Conservation (phyloP, 2,329 filamentous ascomycete species). For the Colletotrichum endophyticum region DNA sequence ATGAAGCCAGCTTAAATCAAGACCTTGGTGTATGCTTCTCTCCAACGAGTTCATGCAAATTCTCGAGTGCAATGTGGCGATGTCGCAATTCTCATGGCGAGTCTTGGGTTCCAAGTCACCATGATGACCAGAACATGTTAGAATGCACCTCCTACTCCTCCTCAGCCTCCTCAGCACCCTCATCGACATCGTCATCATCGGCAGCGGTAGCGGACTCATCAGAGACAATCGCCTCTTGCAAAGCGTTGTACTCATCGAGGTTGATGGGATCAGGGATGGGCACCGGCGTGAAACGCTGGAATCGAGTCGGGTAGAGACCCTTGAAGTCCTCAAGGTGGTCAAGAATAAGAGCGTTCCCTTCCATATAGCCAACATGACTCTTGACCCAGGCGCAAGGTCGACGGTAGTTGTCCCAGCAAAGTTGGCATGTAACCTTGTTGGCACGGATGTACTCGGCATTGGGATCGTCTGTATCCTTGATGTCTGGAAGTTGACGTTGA, state of each 20-base stretch:
- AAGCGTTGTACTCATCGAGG: background rate
- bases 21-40: too few species aligned
- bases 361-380: background rate
- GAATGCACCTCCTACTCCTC: too few species aligned
- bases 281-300: background rate
- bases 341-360: background rate
- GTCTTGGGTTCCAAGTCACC: too few species aligned
- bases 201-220: too few species aligned
- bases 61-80: too few species aligned
- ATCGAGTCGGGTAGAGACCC: background rate
- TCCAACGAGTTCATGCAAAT: too few species aligned
- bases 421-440: background rate
- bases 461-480: background rate
- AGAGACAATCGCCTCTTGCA: background rate
- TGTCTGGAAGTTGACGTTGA: background rate
- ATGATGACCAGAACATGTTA: too few species aligned
- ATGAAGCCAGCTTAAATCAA: too few species aligned
- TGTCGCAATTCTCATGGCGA: too few species aligned
- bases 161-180: too few species aligned
- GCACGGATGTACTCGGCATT: background rate
- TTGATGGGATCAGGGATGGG: background rate
- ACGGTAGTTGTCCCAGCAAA: background rate
- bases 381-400: background rate
- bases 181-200: too few species aligned
- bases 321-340: background rate